Evolutionary conservation across 768 basidiomycete species (phyloP), one percentile per base, ranked within the genome.

Genomic region (Clitopilus passeckerianus): DNA sequence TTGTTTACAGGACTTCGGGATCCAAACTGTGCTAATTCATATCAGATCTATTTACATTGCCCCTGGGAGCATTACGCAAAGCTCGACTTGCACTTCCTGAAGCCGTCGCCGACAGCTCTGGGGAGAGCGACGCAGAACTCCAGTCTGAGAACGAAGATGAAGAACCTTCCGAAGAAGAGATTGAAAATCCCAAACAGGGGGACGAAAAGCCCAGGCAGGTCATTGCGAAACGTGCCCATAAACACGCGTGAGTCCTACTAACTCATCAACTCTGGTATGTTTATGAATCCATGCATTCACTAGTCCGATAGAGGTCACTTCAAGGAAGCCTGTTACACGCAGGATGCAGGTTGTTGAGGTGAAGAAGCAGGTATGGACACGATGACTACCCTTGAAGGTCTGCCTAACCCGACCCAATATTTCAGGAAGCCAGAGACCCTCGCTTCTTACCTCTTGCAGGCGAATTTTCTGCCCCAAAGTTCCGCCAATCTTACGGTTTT

Each of bases 311-410:
- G 93, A 93, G 64, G 77, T 91, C 56, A 88, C 90, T 15, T 93
- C 94, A 0, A 97, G 95, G 71, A 83, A 81, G 65, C 92, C 91
- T 1, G 91, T 95, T 15, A 84, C 87, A 6, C 84, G 95, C 20
- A 79, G 79, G 57, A 76, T 93, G 59, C 77, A 76, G 9, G 86
- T 90, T 0, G 81, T 94, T 4, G 89, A 93, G 63, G 78, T 84
- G 14, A 78, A 82, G 37, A 82, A 85, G 61, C 67, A 80, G 44
- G 93, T 59, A 89, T 12, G 2, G 34, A 24, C 53, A 56, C 54
- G 55, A 55, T n/a, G n/a, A 14, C 33, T 33, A 44, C 43, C 60
- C 27, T 37, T 15, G 41, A 5, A 20, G 27, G 46, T 43, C 23
- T 53, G 46, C 59, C 64, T 6, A 61, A 52, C 24, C 34, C 16